Conservation (phyloP, 2,329 filamentous ascomycete genomes). For the Eutypa lata region DNA sequence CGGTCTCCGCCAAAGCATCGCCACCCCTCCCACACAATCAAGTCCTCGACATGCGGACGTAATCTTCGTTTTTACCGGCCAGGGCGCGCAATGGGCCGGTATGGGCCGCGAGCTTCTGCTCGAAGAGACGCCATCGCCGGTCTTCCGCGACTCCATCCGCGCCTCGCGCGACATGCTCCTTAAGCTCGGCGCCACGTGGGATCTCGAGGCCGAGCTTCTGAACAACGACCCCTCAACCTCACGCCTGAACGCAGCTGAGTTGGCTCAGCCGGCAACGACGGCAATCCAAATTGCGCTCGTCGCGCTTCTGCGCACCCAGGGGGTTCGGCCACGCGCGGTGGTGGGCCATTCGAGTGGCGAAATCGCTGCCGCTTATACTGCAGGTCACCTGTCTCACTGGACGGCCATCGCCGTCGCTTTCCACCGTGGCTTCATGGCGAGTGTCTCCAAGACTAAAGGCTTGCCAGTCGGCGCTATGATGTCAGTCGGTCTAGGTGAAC, state of each 20-base stretch:
- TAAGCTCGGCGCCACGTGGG: constrained; percentile 8
- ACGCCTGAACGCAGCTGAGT: neutral
- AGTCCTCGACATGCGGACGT: neutral
- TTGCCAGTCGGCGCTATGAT: constrained; percentile 8
- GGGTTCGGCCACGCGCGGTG: constrained; percentile 4
- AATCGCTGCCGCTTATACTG: constrained; percentile 6
- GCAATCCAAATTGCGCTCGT: constrained; percentile 11
- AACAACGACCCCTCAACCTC: neutral
- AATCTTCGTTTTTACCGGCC: constrained; percentile 12
- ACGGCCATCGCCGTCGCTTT: constrained; percentile 6
- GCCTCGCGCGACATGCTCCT: constrained; percentile 3
- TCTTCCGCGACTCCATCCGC: constrained; percentile 7
- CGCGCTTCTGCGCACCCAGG: constrained; percentile 3
- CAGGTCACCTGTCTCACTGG: neutral
- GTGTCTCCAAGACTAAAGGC: neutral
- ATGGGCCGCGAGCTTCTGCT: constrained; percentile 17
- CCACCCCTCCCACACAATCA: neutral
- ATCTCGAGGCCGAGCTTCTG: constrained; percentile 6
- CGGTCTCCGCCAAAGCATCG: neutral
- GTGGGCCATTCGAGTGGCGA: constrained; percentile 14
- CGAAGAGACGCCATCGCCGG: neutral
- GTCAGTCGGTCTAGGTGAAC: constrained; percentile 8
- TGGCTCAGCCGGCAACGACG: constrained; percentile 5
- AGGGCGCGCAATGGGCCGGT: constrained; percentile 15
- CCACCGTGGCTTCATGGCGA: constrained; percentile 5